Conservation (phyloP, 2,329 filamentous ascomycete species). For the Fragosphaeria purpurea region DNA sequence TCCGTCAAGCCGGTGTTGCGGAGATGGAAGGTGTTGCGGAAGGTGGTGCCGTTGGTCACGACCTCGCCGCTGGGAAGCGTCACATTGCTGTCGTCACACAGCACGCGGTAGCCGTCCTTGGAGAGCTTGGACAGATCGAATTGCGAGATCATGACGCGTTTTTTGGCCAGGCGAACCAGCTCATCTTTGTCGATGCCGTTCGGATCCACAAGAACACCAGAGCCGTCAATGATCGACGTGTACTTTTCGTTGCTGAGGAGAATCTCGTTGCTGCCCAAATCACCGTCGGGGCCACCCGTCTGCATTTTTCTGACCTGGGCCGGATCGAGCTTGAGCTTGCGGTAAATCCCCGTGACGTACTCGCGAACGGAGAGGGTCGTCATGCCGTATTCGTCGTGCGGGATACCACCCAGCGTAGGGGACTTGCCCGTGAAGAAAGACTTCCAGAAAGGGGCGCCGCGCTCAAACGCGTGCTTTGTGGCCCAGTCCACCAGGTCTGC, state of each 20-base stretch:
- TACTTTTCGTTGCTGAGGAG: constrained; percentile 94
- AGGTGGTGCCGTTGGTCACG: constrained; percentile 81
- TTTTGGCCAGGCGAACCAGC: constrained; percentile 72
- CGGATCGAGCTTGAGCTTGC: constrained; percentile 85
- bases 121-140: constrained; percentile 83
- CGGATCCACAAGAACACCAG: constrained; percentile 88
- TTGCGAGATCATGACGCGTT: constrained; percentile 78
- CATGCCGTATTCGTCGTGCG: constrained; percentile 95
- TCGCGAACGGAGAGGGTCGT: constrained; percentile 93
- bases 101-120: constrained; percentile 75
- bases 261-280: constrained; percentile 96
- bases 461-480: constrained; percentile 80
- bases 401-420: constrained; percentile 89
- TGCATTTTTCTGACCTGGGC: constrained; percentile 85
- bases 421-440: constrained; percentile 99
- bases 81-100: constrained; percentile 84
- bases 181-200: constrained; percentile 79
- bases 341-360: constrained; percentile 93
- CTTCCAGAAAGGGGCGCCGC: constrained; percentile 98
- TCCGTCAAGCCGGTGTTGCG: constrained; percentile 70
- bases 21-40: constrained; percentile 96
- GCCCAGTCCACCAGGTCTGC: constrained; percentile 97
- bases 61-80: constrained; percentile 81
- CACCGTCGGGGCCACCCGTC: constrained; percentile 92
- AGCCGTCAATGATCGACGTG: constrained; percentile 88